A percentile compares a stretch with the other conserved stretches of the same genome.
Conservation (phyloP, 2,329 filamentous ascomycete genomes). For the Venturia aucupariae region DNA sequence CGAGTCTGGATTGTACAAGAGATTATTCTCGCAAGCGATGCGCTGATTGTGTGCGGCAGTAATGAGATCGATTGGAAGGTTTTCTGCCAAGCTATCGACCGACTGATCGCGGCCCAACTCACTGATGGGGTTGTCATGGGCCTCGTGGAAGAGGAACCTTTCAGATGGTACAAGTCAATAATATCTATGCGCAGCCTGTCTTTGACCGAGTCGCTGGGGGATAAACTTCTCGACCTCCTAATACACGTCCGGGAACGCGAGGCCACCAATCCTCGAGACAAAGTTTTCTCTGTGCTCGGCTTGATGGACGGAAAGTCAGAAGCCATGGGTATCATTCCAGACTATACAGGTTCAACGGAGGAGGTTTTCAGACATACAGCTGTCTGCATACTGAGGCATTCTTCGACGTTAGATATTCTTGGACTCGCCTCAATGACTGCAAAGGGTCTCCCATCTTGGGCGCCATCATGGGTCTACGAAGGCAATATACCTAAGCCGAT, state of each 20-base stretch:
- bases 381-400: neutral
- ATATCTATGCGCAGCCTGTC: neutral
- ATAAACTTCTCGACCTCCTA: neutral
- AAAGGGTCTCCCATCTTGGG: neutral
- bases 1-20: constrained; percentile 6
- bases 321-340: neutral
- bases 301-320: neutral
- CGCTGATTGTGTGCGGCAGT: neutral
- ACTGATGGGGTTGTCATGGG: neutral
- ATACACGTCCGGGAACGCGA: neutral
- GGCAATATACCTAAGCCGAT: neutral
- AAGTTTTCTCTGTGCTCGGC: constrained; percentile 6
- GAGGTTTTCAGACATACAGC: neutral
- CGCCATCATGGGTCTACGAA: neutral
- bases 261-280: constrained; percentile 8
- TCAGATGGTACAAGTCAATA: neutral
- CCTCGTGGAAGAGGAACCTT: neutral
- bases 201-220: neutral
- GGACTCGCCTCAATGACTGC: neutral
- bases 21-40: neutral
- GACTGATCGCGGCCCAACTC: neutral
- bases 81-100: neutral
- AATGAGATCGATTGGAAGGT: neutral
- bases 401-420: neutral
- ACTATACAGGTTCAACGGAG: neutral